These are phyloP conservation scores for Aureobasidium sp. DNA, from an alignment of 2,329 filamentous ascomycete genomes.

Conservation along the genomic window DNA sequence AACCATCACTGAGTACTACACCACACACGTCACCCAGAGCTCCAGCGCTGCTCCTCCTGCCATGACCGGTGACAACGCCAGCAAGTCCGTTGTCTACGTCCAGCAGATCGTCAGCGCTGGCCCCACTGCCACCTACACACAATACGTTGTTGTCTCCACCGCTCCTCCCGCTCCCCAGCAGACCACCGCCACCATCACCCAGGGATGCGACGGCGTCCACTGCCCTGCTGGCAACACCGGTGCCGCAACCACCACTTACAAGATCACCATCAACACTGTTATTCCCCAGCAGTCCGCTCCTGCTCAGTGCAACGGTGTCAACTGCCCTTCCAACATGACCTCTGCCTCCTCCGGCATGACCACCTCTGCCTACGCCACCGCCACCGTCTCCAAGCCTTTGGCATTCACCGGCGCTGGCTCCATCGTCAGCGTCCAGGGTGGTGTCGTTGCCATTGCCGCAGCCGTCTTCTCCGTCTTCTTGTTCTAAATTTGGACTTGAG, in stretches of 20 bases:
- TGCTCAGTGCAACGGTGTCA: background rate
- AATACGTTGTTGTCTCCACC: constrained; percentile 3
- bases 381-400: background rate
- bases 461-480: background rate
- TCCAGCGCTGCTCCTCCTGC: background rate
- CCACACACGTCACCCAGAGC: background rate
- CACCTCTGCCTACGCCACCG: background rate
- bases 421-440: constrained; percentile 3
- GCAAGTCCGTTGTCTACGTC: constrained; percentile 7
- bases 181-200: constrained; percentile 22
- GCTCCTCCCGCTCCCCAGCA: constrained; percentile 17
- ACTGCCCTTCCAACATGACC: background rate
- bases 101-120: background rate
- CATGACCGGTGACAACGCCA: background rate
- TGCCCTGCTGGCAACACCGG: background rate
- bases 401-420: constrained; percentile 10
- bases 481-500: background rate
- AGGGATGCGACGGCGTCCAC: background rate
- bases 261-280: background rate
- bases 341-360: constrained; percentile 2
- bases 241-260: background rate
- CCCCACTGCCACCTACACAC: background rate
- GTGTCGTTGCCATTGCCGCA: background rate
- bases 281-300: background rate
- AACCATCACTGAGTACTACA: background rate